phyloP scores from a whole-genome alignment of 2,329 filamentous ascomycete genomes.

The Diaporthe longicolla region DNA sequence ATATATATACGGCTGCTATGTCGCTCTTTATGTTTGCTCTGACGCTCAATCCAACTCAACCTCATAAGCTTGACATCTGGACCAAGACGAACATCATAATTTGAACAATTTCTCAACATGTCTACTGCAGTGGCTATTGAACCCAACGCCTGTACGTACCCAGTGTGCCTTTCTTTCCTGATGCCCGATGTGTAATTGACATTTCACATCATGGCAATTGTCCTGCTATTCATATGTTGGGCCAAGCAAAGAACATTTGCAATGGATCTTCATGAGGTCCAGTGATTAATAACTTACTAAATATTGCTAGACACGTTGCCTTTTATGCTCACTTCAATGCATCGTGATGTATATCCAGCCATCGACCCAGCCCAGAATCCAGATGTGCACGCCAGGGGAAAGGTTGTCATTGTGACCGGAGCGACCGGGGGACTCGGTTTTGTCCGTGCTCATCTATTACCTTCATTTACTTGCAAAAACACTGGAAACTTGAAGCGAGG shows the following conservation, averaged over 20 bases:
- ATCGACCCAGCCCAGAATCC: slow-evolving; percentile 45
- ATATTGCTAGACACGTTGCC: slow-evolving; percentile 40
- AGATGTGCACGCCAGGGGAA: slow-evolving; percentile 42
- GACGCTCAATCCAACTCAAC: not conserved
- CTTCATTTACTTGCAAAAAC: too few relatives aligned
- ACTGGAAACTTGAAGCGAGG: too few relatives aligned
- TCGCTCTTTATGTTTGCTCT: not conserved
- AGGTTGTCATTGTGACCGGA: slow-evolving; percentile 48
- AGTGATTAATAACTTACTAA: not conserved
- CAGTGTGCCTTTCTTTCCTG: not conserved
- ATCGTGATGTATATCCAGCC: slow-evolving; percentile 47
- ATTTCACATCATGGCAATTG: not conserved
- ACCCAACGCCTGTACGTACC: not conserved
- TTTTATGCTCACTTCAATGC: slow-evolving; percentile 46
- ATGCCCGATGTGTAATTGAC: not conserved
- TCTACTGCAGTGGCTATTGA: not conserved
- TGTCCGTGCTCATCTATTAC: slow-evolving; percentile 39
- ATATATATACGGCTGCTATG: not conserved
- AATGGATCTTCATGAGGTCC: too few relatives aligned
- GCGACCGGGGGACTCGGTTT: slow-evolving; percentile 50
- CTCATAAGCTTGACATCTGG: not conserved
- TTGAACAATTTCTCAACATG: not conserved
- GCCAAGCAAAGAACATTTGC: not conserved
- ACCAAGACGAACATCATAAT: not conserved
- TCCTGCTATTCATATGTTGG: not conserved